Evolutionary conservation across 2,329 filamentous ascomycete species (phyloP), one percentile per base, ranked within the genome.

Genomic region (Trichophyton rubrum): DNA sequence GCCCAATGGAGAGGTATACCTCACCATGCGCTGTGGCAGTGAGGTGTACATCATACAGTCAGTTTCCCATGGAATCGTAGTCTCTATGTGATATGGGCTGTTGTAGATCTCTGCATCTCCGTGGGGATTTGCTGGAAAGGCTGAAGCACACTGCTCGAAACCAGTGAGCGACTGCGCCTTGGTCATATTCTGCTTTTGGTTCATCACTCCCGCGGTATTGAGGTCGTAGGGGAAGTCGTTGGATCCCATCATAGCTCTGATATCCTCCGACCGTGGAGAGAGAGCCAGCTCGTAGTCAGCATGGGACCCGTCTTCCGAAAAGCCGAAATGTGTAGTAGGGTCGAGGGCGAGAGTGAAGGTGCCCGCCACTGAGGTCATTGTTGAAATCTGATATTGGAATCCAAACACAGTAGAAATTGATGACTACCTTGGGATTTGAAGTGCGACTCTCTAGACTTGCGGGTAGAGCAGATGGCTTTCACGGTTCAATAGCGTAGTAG

Each of bases 1-100:
- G 7, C 62, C 63, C 35, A 55, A 59, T 17, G 64, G 62, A 17
- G 64, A 64, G 4, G 57, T 58, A 41, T 64, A 65, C 13, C 55
- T 43, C n/a, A 40, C 55, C 56, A 57, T 60, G 20, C 51, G 49
- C 5, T 11, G 22, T 9, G 33, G 33, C 24, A 43, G 11, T 15
- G 41, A 58, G 9, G 38, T 17, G 11, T 58, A 53, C 2, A 57
- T 11, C 30, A 60, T 60, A 20, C 47, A 30, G 53, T 62, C 57
- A 20, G 59, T 30, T 41, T 43, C 45, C 55, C 55, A 40, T 3
- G 55, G 17, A 22, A 35, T 17, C 41, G 22, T 45, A 30, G 24
- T 24, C 8, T 35, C 45, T 13, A 58, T 45, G 20, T 41, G 59
- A 51, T 59, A 62, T 17, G 57, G 41, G 40, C 55, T 56, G 22